phyloP scores from a whole-genome alignment of 768 basidiomycete species.

The Mycena alexandri region DNA sequence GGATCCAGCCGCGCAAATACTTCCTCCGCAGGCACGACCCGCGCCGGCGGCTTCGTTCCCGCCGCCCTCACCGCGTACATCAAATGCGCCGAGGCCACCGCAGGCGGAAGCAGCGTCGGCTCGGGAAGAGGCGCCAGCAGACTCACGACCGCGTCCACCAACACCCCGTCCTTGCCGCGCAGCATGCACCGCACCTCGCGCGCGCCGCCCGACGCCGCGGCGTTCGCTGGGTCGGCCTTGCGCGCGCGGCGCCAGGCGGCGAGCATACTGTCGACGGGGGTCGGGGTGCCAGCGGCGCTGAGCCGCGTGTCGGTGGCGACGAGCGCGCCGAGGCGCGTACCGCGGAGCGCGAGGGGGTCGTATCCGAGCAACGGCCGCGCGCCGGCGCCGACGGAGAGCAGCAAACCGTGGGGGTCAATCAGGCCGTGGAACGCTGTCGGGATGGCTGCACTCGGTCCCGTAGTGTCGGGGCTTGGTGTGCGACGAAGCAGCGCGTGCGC shows the following conservation, averaged over 20 bases:
- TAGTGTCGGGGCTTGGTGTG: not conserved
- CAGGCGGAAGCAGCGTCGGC: constrained; percentile 14
- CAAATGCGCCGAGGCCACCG: constrained; percentile 27
- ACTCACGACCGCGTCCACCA: constrained; percentile 19
- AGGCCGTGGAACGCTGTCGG: constrained; percentile 34
- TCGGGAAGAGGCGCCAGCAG: constrained; percentile 10
- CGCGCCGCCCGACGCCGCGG: not conserved
- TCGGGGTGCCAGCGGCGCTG: constrained; percentile 7
- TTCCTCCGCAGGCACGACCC: constrained; percentile 41
- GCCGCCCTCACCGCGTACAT: constrained; percentile 35
- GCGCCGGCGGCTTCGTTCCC: constrained; percentile 1
- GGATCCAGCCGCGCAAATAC: constrained; percentile 83
- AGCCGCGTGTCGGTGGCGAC: constrained; percentile 25
- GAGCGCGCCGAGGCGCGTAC: constrained; percentile 31
- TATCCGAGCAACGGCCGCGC: constrained; percentile 26
- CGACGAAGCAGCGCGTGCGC: no score
- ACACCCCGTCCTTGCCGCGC: constrained; percentile 1
- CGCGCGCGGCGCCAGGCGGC: constrained; percentile 9
- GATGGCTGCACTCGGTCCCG: constrained; percentile 19
- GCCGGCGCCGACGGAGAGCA: constrained; percentile 36
- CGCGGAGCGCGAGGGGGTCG: constrained; percentile 29
- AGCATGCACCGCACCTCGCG: constrained; percentile 15
- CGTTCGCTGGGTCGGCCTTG: not conserved
- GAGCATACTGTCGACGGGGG: constrained; percentile 20
- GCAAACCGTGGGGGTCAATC: constrained; percentile 33